phyloP scores from a whole-genome alignment of 768 basidiomycete species.

The Kwoniella sp. region DNA sequence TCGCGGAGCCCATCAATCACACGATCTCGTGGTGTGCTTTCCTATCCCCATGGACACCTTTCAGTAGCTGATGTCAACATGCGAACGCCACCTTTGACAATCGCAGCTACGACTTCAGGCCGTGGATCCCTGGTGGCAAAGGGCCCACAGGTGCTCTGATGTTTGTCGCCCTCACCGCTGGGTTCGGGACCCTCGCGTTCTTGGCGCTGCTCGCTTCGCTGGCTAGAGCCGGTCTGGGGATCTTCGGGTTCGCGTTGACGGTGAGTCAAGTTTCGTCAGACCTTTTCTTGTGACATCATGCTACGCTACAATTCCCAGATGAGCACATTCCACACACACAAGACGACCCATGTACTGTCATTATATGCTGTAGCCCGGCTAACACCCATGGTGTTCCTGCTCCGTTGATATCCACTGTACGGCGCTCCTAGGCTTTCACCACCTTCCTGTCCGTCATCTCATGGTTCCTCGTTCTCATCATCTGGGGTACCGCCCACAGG shows the following conservation, averaged over 20 bases:
- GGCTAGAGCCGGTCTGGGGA: slow-evolving; percentile 27
- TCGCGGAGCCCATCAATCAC: no score
- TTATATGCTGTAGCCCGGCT: no score
- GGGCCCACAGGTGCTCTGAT: slow-evolving; percentile 44
- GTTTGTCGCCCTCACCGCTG: slow-evolving; percentile 49
- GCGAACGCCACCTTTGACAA: neutral
- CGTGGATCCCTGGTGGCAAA: slow-evolving; percentile 31
- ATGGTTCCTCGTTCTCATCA: slow-evolving; percentile 45
- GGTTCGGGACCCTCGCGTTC: slow-evolving; percentile 43
- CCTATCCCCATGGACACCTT: no score
- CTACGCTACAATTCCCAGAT: no score
- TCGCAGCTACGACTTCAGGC: slow-evolving; percentile 36
- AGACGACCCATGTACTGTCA: no score
- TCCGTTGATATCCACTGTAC: no score
- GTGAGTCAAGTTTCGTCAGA: slow-evolving; percentile 33
- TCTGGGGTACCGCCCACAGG: slow-evolving; percentile 44
- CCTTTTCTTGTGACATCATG: no score
- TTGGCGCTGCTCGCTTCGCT: slow-evolving; percentile 33
- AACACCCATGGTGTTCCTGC: no score
- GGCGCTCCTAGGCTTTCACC: slow-evolving; percentile 30
- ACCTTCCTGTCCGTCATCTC: slow-evolving; percentile 43
- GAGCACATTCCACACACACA: no score
- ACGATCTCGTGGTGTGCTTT: neutral
- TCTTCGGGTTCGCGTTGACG: slow-evolving; percentile 34
- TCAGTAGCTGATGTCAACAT: slow-evolving; percentile 11